A percentile compares a stretch with the other conserved stretches of the same genome.
Conservation (phyloP, 23 red algal species). For the Gracilariopsis chorda region DNA sequence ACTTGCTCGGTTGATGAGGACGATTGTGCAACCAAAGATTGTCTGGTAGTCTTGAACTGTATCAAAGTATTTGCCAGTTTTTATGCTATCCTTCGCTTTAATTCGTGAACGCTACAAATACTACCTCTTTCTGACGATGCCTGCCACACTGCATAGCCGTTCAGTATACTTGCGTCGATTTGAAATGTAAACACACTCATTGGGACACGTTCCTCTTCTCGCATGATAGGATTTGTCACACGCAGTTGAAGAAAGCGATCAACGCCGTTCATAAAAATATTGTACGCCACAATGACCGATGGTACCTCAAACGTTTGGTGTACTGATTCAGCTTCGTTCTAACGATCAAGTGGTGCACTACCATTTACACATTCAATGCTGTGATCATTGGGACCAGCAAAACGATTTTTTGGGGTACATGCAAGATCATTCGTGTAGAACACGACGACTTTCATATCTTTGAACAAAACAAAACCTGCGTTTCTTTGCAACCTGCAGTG, state of each 20-base stretch:
- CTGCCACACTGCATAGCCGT: not conserved
- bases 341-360: not conserved
- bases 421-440: not conserved
- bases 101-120: not conserved
- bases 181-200: not conserved
- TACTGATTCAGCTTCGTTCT: not conserved
- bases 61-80: not conserved
- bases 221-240: not conserved
- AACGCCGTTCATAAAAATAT: not conserved
- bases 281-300: not conserved
- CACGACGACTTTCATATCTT: not conserved
- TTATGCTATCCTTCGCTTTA: not conserved
- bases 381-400: not conserved
- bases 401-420: not conserved
- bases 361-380: not conserved
- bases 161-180: slow-evolving; percentile 6
- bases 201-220: not conserved
- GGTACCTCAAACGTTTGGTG: not conserved
- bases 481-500: not conserved
- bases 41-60: not conserved
- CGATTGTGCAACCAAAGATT: too few relatives aligned
- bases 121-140: not conserved
- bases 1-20: too few relatives aligned
- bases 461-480: not conserved
- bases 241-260: not conserved